These are phyloP conservation scores for Heracleum sosnowskyi DNA, from an alignment of 129 eudicot species.

Conservation along the genomic window DNA sequence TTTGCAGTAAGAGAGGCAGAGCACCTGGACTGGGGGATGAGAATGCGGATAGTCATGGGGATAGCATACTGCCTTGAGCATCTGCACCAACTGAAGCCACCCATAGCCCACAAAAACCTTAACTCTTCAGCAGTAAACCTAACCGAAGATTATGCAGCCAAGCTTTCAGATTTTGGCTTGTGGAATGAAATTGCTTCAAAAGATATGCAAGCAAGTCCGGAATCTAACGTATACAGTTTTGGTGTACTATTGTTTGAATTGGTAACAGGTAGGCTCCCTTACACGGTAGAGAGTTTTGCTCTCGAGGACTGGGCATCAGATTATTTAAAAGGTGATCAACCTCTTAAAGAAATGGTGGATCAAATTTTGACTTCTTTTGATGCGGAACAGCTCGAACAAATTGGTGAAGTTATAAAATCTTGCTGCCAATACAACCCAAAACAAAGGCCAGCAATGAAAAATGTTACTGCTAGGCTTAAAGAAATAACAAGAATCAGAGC, in stretches of 20 bases:
- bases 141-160: slow-evolving; percentile 93
- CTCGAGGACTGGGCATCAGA: slow-evolving; percentile 80
- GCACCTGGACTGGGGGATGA: slow-evolving; percentile 77
- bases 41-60: slow-evolving; percentile 84
- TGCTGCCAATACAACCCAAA: slow-evolving; percentile 45
- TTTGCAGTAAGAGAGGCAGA: slow-evolving; percentile 87
- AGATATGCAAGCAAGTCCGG: slow-evolving; percentile 33
- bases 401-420: slow-evolving; percentile 41
- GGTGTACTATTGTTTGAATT: slow-evolving; percentile 72
- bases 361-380: slow-evolving; percentile 48
- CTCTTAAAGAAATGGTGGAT: slow-evolving; percentile 54
- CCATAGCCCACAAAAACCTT: slow-evolving; percentile 54
- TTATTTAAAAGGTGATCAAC: slow-evolving; percentile 35
- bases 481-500: slow-evolving; percentile 68
- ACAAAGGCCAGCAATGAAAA: slow-evolving; percentile 52
- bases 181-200: slow-evolving; percentile 36
- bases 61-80: slow-evolving; percentile 85
- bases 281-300: slow-evolving; percentile 36
- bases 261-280: slow-evolving; percentile 65
- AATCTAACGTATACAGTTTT: slow-evolving; percentile 67
- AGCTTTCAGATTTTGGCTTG: slow-evolving; percentile 67
- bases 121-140: slow-evolving; percentile 59
- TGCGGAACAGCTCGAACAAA: slow-evolving; percentile 46
- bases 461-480: slow-evolving; percentile 48
- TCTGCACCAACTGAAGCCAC: slow-evolving; percentile 80